phyloP scores from a whole-genome alignment of 108 stramenopile species.

The Craspedostauros australis region DNA sequence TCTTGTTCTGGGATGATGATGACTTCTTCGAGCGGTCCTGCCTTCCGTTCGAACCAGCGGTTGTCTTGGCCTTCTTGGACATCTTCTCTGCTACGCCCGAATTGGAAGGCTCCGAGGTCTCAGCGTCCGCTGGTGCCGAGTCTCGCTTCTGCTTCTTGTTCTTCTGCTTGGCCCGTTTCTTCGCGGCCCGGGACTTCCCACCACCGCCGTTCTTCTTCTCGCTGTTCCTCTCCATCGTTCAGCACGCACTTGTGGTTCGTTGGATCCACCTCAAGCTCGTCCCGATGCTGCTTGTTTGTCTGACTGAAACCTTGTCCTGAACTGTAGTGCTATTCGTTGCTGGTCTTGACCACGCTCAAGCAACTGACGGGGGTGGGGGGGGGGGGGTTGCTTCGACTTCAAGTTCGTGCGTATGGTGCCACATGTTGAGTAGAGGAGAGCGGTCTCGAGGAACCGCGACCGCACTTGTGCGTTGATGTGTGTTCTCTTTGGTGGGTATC shows the following conservation, averaged over 20 bases:
- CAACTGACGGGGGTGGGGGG: background rate
- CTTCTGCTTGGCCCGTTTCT: constrained; percentile 76
- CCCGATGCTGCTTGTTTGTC: background rate
- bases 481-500: too few species aligned
- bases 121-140: constrained; percentile 14
- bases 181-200: constrained; percentile 81
- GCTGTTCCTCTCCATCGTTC: too few species aligned
- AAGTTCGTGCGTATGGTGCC: too few species aligned
- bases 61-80: constrained; percentile 7
- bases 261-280: background rate
- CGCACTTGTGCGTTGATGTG: too few species aligned
- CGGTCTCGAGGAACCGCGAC: too few species aligned
- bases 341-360: background rate
- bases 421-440: too few species aligned
- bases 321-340: background rate
- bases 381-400: too few species aligned
- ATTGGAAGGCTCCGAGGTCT: constrained; percentile 2
- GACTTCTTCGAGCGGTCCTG: background rate
- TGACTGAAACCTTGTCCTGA: background rate
- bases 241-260: background rate
- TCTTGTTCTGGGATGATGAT: too few species aligned
- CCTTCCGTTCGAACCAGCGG: background rate
- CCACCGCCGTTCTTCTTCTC: constrained; percentile 3
- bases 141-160: constrained; percentile 28
- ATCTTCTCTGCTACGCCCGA: constrained; percentile 5